Evolutionary conservation across 73 alveolate genomes (phyloP).

Genomic region (Symbiodinium natans): DNA sequence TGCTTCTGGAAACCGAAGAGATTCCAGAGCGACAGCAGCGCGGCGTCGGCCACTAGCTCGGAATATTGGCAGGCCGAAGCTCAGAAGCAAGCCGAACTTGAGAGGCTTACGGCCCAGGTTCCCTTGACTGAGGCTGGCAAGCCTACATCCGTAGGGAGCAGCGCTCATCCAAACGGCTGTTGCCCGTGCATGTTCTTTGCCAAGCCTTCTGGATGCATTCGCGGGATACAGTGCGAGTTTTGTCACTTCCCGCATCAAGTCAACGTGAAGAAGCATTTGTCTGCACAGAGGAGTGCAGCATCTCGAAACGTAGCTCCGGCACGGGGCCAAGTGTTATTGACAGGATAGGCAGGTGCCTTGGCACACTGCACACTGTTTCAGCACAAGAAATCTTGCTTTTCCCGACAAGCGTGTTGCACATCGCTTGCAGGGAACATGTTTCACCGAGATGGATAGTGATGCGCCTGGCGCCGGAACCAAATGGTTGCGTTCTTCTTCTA

Average conservation of each 20-base stretch:
- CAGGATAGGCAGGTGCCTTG: background rate
- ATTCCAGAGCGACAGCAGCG: slow-evolving; percentile 51
- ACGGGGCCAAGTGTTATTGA: background rate
- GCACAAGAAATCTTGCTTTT: too few relatives aligned
- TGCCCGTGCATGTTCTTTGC: slow-evolving; percentile 83
- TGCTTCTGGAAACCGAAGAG: slow-evolving; percentile 84
- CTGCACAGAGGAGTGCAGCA: slow-evolving; percentile 20
- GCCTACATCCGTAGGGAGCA: slow-evolving; percentile 61
- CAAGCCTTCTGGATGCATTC: slow-evolving; percentile 85
- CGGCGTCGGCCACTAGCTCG: slow-evolving; percentile 72
- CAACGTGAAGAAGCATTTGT: background rate
- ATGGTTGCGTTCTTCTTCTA: too few relatives aligned
- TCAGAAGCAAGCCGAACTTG: slow-evolving; percentile 28
- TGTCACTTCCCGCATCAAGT: slow-evolving; percentile 67
- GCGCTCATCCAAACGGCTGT: slow-evolving; percentile 53
- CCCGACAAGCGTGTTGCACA: too few relatives aligned
- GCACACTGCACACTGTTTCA: too few relatives aligned
- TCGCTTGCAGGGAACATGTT: too few relatives aligned
- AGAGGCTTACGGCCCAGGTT: slow-evolving; percentile 36
- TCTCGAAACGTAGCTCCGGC: background rate
- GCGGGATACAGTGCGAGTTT: slow-evolving; percentile 79
- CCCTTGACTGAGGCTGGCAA: slow-evolving; percentile 43
- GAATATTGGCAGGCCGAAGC: slow-evolving; percentile 81
- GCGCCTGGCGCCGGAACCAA: too few relatives aligned
- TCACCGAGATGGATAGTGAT: too few relatives aligned